Conservation (phyloP, 345 rosid genomes). For the Hypericum androsaemum region DNA sequence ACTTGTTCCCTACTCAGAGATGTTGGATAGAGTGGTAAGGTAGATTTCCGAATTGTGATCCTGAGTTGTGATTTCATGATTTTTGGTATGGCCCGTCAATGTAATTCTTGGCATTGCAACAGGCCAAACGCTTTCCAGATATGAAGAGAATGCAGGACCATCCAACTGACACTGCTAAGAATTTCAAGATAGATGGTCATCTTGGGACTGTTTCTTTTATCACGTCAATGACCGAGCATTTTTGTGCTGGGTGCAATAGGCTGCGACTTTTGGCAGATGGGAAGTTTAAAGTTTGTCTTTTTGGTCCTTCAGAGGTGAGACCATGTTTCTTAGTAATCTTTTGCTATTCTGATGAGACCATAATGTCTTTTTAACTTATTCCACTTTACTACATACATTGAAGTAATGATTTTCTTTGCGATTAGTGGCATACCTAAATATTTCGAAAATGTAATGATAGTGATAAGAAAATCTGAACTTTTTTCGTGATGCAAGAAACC, state of each 20-base stretch:
- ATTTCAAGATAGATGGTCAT: conserved; percentile 77
- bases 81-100: conserved; percentile 4
- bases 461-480: no score
- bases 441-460: no score
- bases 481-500: no score
- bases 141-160: conserved; percentile 64
- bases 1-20: conserved; percentile 64
- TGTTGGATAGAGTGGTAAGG: conserved; percentile 95
- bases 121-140: conserved; percentile 43
- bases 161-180: conserved; percentile 84
- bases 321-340: conserved; percentile 1
- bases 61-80: conserved; percentile 5
- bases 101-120: conserved; percentile 13
- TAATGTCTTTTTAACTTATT: no score
- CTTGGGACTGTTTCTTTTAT: conserved; percentile 78
- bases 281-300: conserved; percentile 97
- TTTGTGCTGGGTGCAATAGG: conserved; percentile 97
- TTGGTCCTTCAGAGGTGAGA: conserved; percentile 87
- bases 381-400: no score
- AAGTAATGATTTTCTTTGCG: no score
- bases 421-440: no score
- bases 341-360: not conserved
- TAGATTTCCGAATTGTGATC: conserved; percentile 33
- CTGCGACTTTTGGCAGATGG: conserved; percentile 95
- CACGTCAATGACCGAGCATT: conserved; percentile 96